A percentile compares a stretch with the other conserved stretches of the same genome.
Evolutionary conservation across 1,284 basidiomycete species (phyloP).

Genomic region (Vanrija sp.): DNA sequence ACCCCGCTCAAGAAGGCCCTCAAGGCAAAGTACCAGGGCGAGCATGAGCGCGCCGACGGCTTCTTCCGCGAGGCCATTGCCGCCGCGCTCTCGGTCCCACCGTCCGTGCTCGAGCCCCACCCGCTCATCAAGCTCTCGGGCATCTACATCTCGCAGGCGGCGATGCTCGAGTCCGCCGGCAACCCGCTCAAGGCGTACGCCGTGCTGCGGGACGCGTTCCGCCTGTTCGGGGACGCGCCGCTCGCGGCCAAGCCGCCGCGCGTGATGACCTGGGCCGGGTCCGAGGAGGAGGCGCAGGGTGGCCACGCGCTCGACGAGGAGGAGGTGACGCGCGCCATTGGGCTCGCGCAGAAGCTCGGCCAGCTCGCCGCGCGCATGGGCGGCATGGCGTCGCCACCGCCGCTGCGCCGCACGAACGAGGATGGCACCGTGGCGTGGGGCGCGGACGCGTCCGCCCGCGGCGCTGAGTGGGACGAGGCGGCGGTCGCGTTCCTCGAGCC

Average conservation of each 20-base stretch:
- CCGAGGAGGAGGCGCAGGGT: neutral
- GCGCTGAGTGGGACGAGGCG: slow-evolving; percentile 28
- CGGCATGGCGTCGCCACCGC: slow-evolving; percentile 3
- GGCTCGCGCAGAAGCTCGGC: slow-evolving; percentile 33
- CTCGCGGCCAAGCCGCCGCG: slow-evolving; percentile 10
- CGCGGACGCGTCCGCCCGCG: neutral
- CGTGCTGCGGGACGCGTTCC: slow-evolving; percentile 31
- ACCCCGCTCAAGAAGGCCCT: slow-evolving; percentile 43
- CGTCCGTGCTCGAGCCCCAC: slow-evolving; percentile 33
- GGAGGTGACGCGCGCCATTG: slow-evolving; percentile 43
- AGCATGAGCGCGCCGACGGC: slow-evolving; percentile 37
- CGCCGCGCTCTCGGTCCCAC: slow-evolving; percentile 25
- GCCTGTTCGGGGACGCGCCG: slow-evolving; percentile 31
- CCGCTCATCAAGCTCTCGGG: slow-evolving; percentile 46
- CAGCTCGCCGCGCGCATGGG: slow-evolving; percentile 19
- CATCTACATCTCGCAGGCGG: slow-evolving; percentile 41
- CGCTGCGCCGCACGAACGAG: slow-evolving; percentile 3
- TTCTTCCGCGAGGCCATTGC: slow-evolving; percentile 42
- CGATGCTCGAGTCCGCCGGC: slow-evolving; percentile 37
- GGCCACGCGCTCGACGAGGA: slow-evolving; percentile 18
- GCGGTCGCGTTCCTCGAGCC: slow-evolving; percentile 36
- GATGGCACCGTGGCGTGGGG: no score
- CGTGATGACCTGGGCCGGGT: neutral
- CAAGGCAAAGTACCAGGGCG: slow-evolving; percentile 38
- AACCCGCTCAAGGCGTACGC: slow-evolving; percentile 34